Evolutionary conservation across 139 green algal species (phyloP).

Genomic region (Chlorella sp.): DNA sequence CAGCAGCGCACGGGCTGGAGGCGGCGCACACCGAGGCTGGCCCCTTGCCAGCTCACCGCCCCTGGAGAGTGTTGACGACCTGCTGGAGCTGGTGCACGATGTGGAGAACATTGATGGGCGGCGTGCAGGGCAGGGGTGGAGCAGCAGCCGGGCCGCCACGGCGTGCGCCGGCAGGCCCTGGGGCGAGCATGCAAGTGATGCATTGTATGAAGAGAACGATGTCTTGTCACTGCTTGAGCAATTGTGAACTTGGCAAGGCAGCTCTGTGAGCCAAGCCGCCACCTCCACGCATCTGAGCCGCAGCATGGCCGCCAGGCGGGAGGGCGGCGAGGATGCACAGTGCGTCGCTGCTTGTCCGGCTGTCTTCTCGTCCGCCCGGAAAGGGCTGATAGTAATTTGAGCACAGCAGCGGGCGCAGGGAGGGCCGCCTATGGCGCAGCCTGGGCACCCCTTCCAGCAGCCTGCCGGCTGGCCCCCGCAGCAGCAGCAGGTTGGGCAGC

Average conservation of each 20-base stretch:
- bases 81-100: slow-evolving; percentile 1
- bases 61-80: background rate
- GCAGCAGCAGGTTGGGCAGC: slow-evolving; percentile 10
- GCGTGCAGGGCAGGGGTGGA: too few relatives aligned
- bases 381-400: too few relatives aligned
- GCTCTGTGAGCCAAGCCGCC: too few relatives aligned
- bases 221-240: background rate
- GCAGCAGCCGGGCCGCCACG: background rate
- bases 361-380: too few relatives aligned
- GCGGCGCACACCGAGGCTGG: too few relatives aligned
- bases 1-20: too few relatives aligned
- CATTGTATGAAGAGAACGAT: slow-evolving; percentile 22
- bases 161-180: background rate
- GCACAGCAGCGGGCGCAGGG: background rate
- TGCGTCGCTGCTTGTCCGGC: too few relatives aligned
- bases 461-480: background rate
- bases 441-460: background rate
- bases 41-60: too few relatives aligned
- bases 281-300: background rate
- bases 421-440: background rate
- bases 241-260: background rate
- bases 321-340: too few relatives aligned
- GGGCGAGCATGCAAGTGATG: background rate
- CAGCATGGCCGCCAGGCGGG: background rate
- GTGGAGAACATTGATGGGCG: background rate